A percentile compares a stretch with the other conserved stretches of the same genome.
phyloP scores from a whole-genome alignment of 306 rosid genomes.

The Cucurbita moschata region DNA sequence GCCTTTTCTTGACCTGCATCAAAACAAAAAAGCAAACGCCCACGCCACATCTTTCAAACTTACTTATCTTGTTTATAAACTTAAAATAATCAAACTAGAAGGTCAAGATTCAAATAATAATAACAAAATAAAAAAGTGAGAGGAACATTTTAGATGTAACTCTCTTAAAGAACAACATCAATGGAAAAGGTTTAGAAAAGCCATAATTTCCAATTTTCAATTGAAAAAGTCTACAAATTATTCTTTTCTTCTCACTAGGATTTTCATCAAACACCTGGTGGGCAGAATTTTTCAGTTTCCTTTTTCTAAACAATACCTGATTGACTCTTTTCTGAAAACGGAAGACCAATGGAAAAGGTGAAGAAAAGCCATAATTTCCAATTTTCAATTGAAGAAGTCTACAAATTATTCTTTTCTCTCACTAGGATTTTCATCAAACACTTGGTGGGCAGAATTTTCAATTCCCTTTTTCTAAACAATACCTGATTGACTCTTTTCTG shows the following conservation, averaged over 20 bases:
- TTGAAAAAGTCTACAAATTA: not conserved
- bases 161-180: not conserved
- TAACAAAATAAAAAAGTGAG: not conserved
- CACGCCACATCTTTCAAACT: constrained; percentile 15
- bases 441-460: not conserved
- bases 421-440: not conserved
- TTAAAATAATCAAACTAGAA: constrained; percentile 1
- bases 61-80: not conserved
- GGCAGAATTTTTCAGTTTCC: not conserved
- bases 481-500: constrained; percentile 41
- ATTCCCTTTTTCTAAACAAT: not conserved
- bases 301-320: constrained; percentile 25
- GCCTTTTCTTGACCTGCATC: constrained; percentile 39
- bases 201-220: not conserved
- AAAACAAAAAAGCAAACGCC: constrained; percentile 9
- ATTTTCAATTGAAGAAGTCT: not conserved
- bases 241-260: not conserved
- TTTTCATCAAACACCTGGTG: constrained; percentile 8
- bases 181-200: not conserved
- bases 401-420: not conserved
- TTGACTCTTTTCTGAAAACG: constrained; percentile 22
- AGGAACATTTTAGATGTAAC: not conserved
- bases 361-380: not conserved
- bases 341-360: constrained; percentile 1
- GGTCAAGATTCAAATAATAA: not conserved